These are phyloP conservation scores for Neohortaea acidophila DNA, from an alignment of 495 filamentous ascomycete genomes.

Conservation along the genomic window DNA sequence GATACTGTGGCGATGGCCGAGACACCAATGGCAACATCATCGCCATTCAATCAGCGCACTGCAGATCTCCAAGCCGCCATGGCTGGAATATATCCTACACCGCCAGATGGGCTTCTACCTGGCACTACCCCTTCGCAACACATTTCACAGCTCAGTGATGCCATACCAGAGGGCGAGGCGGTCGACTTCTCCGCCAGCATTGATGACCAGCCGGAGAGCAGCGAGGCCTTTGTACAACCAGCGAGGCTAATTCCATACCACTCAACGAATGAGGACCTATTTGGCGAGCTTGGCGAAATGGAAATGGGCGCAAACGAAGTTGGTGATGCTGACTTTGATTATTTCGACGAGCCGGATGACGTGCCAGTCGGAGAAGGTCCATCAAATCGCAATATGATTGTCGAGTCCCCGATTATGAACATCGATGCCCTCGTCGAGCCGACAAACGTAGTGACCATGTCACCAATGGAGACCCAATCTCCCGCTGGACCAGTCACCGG, in stretches of 20 bases:
- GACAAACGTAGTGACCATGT: too few species aligned
- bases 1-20: background rate
- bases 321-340: slow-evolving; percentile 81
- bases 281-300: slow-evolving; percentile 39
- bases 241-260: slow-evolving; percentile 3
- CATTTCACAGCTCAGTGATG: background rate
- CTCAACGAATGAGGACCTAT: slow-evolving; percentile 43
- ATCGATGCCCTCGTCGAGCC: too few species aligned
- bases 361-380: too few species aligned
- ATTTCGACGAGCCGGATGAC: slow-evolving; percentile 54
- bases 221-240: slow-evolving; percentile 6
- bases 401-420: too few species aligned
- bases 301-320: slow-evolving; percentile 43
- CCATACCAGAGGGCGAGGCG: background rate
- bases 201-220: background rate
- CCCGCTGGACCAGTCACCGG: too few species aligned
- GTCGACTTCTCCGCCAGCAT: background rate
- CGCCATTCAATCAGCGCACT: slow-evolving; percentile 14
- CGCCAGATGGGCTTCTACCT: slow-evolving; percentile 53
- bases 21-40: slow-evolving; percentile 10
- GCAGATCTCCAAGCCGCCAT: slow-evolving; percentile 22
- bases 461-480: too few species aligned
- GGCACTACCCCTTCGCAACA: slow-evolving; percentile 4
- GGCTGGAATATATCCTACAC: slow-evolving; percentile 71
- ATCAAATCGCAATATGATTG: too few species aligned